Conservation (phyloP, 2,329 filamentous ascomycete species). For the Mariannaea sp. region DNA sequence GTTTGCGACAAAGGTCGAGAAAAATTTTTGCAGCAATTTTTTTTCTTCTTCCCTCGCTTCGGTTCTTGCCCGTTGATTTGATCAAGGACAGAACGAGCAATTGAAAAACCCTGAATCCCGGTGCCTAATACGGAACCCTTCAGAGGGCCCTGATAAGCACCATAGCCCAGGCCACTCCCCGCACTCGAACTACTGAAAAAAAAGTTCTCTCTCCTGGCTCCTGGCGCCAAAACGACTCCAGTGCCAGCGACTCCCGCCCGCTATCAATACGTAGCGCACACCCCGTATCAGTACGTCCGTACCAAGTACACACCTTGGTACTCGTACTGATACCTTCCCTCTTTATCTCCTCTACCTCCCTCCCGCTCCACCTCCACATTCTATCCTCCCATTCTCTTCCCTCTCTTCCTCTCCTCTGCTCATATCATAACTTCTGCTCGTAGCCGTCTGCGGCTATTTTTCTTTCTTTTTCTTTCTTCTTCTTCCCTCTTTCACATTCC, state of each 20-base stretch:
- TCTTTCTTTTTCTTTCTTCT: too few species aligned
- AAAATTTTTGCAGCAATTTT: constrained; percentile 24
- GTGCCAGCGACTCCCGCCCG: constrained; percentile 19
- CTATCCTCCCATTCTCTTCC: constrained; percentile 11
- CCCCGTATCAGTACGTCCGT: constrained; percentile 2
- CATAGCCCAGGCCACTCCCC: constrained; percentile 22
- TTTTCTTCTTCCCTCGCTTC: constrained; percentile 13
- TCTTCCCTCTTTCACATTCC: constrained; percentile 12
- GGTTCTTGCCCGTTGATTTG: constrained; percentile 26
- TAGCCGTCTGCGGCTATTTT: constrained; percentile 23
- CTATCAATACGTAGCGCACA: constrained; percentile 26
- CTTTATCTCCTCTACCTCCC: constrained; percentile 21
- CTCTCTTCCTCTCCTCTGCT: constrained; percentile 3
- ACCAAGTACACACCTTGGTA: not conserved
- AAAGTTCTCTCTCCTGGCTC: constrained; percentile 20
- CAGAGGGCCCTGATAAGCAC: constrained; percentile 26
- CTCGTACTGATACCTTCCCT: constrained; percentile 20
- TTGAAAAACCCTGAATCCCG: constrained; percentile 15
- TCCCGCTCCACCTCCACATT: constrained; percentile 8
- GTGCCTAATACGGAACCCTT: constrained; percentile 22
- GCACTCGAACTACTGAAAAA: constrained; percentile 36
- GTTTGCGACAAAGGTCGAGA: constrained; percentile 30
- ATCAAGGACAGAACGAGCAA: constrained; percentile 31
- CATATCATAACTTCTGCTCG: constrained; percentile 34
- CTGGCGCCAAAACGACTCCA: not conserved